Conservation (phyloP, 257 asterid species). For the Capsicum rhomboideum region DNA sequence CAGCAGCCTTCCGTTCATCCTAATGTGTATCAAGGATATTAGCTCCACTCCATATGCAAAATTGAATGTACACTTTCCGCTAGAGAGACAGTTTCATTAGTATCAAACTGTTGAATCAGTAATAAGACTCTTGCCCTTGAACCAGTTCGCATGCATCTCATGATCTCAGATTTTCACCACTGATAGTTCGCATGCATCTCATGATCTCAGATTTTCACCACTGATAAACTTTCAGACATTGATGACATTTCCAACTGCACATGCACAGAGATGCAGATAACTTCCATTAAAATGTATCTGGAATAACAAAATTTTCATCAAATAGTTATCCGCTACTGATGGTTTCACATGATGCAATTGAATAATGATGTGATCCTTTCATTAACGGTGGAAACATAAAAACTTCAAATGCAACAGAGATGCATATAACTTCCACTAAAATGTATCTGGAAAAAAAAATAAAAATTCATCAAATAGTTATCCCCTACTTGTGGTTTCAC, state of each 20-base stretch:
- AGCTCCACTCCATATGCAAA: neutral
- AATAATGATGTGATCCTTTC: neutral
- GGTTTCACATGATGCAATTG: neutral
- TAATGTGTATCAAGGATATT: neutral
- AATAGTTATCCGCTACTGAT: neutral
- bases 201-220: neutral
- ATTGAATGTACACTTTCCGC: slow-evolving; percentile 4
- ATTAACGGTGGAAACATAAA: neutral
- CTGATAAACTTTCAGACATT: neutral
- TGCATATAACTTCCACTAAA: neutral
- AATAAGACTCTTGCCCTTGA: neutral
- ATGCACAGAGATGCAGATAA: neutral
- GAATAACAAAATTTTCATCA: neutral
- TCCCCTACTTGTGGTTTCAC: neutral
- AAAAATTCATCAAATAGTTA: neutral
- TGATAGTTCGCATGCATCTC: neutral
- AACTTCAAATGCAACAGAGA: no score
- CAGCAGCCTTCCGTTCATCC: slow-evolving; percentile 1
- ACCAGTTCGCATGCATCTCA: neutral
- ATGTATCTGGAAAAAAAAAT: neutral
- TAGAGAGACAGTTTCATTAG: neutral
- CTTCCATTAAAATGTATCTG: neutral
- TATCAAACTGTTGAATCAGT: neutral
- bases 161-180: neutral
- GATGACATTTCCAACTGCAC: neutral